Conservation (phyloP, 2,329 filamentous ascomycete species). For the Sporothrix pseudoabietina region DNA sequence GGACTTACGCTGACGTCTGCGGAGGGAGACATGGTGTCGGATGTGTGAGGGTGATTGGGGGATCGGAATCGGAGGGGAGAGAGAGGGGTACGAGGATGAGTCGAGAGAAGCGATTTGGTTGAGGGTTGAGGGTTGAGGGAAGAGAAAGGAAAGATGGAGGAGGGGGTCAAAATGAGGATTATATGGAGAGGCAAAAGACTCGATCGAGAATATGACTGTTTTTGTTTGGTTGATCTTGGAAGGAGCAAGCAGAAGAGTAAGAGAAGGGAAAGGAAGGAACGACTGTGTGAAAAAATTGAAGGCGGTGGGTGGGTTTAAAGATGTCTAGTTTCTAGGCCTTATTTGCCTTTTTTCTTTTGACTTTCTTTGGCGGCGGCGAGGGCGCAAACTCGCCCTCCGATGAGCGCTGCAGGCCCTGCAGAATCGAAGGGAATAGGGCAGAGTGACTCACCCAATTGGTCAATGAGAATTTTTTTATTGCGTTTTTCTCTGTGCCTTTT, state of each 20-base stretch:
- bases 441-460: constrained; percentile 35
- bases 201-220: constrained; percentile 13
- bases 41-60: not conserved
- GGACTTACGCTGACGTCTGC: constrained; percentile 34
- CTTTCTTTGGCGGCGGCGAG: not conserved
- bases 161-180: not conserved
- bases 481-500: constrained; percentile 26
- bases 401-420: constrained; percentile 25
- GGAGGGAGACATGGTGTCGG: constrained; percentile 34
- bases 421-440: not conserved
- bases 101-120: not conserved
- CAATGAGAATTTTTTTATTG: constrained; percentile 31
- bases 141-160: not conserved
- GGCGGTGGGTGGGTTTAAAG: constrained; percentile 26
- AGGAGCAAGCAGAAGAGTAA: not conserved
- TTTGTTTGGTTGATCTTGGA: not conserved
- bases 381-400: constrained; percentile 28
- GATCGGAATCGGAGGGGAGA: not conserved
- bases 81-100: not conserved
- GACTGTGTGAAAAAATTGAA: not conserved
- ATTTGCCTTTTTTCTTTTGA: not conserved
- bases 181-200: not conserved
- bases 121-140: constrained; percentile 1
- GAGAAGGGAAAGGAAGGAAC: not conserved
- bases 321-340: not conserved